Evolutionary conservation across 192 early-diverging fungal species (phyloP).

Genomic region (Irineochytrium annulatum): DNA sequence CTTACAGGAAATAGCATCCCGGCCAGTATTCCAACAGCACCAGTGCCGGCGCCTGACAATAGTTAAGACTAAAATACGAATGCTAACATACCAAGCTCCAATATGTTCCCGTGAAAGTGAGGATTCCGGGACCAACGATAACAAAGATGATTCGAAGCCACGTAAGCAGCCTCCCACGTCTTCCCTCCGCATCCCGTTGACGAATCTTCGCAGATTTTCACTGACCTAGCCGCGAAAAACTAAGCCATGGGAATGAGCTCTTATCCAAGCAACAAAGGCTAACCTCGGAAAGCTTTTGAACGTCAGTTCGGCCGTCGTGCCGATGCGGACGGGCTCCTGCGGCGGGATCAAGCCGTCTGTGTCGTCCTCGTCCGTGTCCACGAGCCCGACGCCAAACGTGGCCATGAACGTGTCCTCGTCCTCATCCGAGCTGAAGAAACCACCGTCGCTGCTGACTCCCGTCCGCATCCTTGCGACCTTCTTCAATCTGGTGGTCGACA

Average conservation of each 20-base stretch:
- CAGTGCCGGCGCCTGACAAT: conserved; percentile 46
- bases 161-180: conserved; percentile 46
- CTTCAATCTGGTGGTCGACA: too few relatives aligned
- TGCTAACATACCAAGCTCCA: too few relatives aligned
- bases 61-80: too few relatives aligned
- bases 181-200: conserved; percentile 42
- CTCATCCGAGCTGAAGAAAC: background rate
- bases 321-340: conserved; percentile 22
- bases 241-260: background rate
- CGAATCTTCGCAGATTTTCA: conserved; percentile 5
- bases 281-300: conserved; percentile 6
- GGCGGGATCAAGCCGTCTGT: background rate
- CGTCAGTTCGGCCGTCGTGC: conserved; percentile 7
- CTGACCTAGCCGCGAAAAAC: background rate
- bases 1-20: too few relatives aligned
- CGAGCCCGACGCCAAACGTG: background rate
- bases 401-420: conserved; percentile 1
- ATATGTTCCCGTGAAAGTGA: too few relatives aligned
- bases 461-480: too few relatives aligned
- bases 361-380: background rate
- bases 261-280: conserved; percentile 12
- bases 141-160: conserved; percentile 34
- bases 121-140: background rate
- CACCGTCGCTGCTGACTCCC: too few relatives aligned
- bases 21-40: conserved; percentile 43